Conservation (phyloP, 1,139 yeast genomes). For the Hemisphaericaspora subhashii region DNA sequence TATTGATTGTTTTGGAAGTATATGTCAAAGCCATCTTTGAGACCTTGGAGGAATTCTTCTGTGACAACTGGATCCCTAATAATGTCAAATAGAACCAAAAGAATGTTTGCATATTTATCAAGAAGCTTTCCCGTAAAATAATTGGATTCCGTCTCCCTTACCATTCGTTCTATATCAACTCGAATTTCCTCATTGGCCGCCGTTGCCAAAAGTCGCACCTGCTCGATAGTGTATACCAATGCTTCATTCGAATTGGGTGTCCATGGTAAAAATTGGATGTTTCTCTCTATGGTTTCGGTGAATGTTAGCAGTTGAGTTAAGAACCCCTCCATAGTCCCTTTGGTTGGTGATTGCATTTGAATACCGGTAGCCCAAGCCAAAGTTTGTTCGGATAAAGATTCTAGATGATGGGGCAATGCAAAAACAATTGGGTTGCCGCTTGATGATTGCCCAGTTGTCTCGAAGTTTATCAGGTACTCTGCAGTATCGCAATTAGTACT, state of each 20-base stretch:
- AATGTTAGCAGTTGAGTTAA: conserved; percentile 50
- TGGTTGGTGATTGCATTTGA: conserved; percentile 55
- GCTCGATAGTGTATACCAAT: conserved; percentile 50
- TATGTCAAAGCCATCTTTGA: conserved; percentile 54
- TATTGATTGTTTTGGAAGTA: conserved; percentile 53
- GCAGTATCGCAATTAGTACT: conserved; percentile 27
- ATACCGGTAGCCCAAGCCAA: conserved; percentile 46
- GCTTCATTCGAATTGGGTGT: conserved; percentile 25
- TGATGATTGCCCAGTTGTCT: conserved; percentile 52
- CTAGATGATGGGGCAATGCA: conserved; percentile 73
- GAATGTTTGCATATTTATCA: conserved; percentile 73
- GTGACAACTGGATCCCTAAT: conserved; percentile 55
- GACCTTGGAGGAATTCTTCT: conserved; percentile 41
- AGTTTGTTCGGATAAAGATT: conserved; percentile 44
- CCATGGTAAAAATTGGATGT: conserved; percentile 66
- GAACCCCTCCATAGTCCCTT: conserved; percentile 66
- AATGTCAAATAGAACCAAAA: conserved; percentile 62
- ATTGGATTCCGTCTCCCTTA: conserved; percentile 50
- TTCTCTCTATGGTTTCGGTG: conserved; percentile 49
- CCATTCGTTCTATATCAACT: conserved; percentile 54
- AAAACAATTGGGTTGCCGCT: conserved; percentile 56
- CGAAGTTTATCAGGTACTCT: conserved; percentile 52
- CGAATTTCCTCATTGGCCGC: conserved; percentile 59
- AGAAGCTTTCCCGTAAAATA: conserved; percentile 71
- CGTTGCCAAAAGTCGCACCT: conserved; percentile 50